Evolutionary conservation across 106 monocot genomes (phyloP).

Genomic region (Acorus gramineus): DNA sequence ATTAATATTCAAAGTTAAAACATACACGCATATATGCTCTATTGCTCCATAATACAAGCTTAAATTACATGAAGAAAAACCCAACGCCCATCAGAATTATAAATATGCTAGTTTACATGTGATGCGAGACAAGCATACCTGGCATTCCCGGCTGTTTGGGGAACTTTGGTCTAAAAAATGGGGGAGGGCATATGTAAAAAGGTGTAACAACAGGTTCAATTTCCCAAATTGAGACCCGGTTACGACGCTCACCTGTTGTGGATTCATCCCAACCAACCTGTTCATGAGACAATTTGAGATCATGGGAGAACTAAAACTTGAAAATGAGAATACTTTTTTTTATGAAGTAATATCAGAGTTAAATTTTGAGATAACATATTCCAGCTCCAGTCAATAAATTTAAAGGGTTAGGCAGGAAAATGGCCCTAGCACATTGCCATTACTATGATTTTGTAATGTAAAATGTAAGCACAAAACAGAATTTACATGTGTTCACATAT

Average conservation of each 20-base stretch:
- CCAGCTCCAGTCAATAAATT: too few relatives aligned
- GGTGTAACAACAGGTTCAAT: slow-evolving; percentile 87
- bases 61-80: neutral
- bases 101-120: neutral
- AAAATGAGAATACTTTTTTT: too few relatives aligned
- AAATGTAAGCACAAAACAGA: too few relatives aligned
- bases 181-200: slow-evolving; percentile 76
- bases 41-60: too few relatives aligned
- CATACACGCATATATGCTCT: too few relatives aligned
- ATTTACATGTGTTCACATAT: too few relatives aligned
- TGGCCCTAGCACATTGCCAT: too few relatives aligned
- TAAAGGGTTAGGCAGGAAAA: too few relatives aligned
- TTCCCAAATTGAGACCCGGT: slow-evolving; percentile 83
- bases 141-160: slow-evolving; percentile 51
- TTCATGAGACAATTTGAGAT: neutral
- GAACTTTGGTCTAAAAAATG: slow-evolving; percentile 68
- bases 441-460: too few relatives aligned
- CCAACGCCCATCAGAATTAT: neutral
- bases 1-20: too few relatives aligned
- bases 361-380: too few relatives aligned
- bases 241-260: slow-evolving; percentile 55
- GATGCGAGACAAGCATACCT: slow-evolving; percentile 20
- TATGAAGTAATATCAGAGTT: too few relatives aligned
- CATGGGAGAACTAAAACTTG: neutral
- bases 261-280: slow-evolving; percentile 98